phyloP scores from a whole-genome alignment of 805 yeast genomes.

The Debaryomyces castellii region DNA sequence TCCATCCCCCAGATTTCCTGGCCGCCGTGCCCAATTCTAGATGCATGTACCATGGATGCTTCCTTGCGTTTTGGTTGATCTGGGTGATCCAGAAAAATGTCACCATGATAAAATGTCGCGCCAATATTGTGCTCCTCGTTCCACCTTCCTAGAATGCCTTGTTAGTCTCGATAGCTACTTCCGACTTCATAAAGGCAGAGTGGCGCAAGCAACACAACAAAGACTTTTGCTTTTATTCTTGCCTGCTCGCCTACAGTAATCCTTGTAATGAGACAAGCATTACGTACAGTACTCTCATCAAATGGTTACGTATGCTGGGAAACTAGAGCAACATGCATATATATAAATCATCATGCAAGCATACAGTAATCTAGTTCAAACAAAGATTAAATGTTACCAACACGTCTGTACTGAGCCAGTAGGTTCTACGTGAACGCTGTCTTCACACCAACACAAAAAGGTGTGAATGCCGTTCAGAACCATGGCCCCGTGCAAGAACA shows the following conservation, averaged over 20 bases:
- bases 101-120: not conserved
- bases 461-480: too few species aligned
- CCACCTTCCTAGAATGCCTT: not conserved
- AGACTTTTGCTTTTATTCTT: not conserved
- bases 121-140: not conserved
- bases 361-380: not conserved
- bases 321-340: not conserved
- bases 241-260: not conserved
- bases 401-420: not conserved
- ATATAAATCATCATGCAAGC: not conserved
- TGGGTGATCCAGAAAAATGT: not conserved
- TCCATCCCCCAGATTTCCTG: too few species aligned
- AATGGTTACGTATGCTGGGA: not conserved
- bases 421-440: not conserved
- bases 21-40: not conserved
- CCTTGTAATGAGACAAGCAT: not conserved
- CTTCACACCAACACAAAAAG: too few species aligned
- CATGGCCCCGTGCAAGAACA: too few species aligned
- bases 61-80: not conserved
- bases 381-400: not conserved
- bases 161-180: not conserved
- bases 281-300: too few species aligned
- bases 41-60: not conserved
- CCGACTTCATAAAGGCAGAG: not conserved
- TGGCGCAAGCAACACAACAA: not conserved